Percentiles rank a stretch among this genome's conserved stretches.
phyloP scores from a whole-genome alignment of 78 protist species.

The Dictyostelium citrinum region DNA sequence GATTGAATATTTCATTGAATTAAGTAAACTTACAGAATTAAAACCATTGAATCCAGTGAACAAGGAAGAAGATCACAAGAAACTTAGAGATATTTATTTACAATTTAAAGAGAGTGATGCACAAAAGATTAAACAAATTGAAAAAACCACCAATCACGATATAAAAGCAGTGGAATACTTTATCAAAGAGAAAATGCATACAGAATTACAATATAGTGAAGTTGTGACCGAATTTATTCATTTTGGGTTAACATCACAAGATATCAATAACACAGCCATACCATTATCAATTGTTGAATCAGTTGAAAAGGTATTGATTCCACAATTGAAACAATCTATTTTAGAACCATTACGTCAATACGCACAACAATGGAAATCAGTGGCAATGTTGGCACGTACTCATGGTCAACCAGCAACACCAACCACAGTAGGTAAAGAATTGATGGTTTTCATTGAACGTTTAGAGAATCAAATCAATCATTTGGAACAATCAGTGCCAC shows the following conservation, averaged over 20 bases:
- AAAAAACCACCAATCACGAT: slow-evolving; percentile 90
- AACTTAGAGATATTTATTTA: slow-evolving; percentile 32
- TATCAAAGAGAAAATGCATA: slow-evolving; percentile 65
- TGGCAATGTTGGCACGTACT: slow-evolving; percentile 93
- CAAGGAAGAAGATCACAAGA: not conserved
- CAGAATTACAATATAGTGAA: slow-evolving; percentile 36
- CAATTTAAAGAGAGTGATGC: slow-evolving; percentile 73
- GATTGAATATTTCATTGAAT: slow-evolving; percentile 49
- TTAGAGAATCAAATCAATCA: slow-evolving; percentile 72
- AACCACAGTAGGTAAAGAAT: slow-evolving; percentile 93
- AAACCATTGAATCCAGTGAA: not conserved
- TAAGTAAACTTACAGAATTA: slow-evolving; percentile 28
- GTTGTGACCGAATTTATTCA: slow-evolving; percentile 81
- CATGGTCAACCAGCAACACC: slow-evolving; percentile 97
- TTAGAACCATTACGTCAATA: slow-evolving; percentile 12
- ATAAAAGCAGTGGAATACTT: slow-evolving; percentile 93
- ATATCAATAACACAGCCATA: slow-evolving; percentile 88
- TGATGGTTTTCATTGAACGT: slow-evolving; percentile 84
- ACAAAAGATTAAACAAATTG: slow-evolving; percentile 82
- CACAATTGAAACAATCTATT: slow-evolving; percentile 12
- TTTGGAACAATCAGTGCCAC: slow-evolving; percentile 16
- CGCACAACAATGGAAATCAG: slow-evolving; percentile 43
- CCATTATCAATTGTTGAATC: slow-evolving; percentile 77
- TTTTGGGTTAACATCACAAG: slow-evolving; percentile 87
- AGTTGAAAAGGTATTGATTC: slow-evolving; percentile 9